These are phyloP conservation scores for Fusarium solani-melongenae DNA, from an alignment of 2,329 filamentous ascomycete genomes.

Conservation along the genomic window DNA sequence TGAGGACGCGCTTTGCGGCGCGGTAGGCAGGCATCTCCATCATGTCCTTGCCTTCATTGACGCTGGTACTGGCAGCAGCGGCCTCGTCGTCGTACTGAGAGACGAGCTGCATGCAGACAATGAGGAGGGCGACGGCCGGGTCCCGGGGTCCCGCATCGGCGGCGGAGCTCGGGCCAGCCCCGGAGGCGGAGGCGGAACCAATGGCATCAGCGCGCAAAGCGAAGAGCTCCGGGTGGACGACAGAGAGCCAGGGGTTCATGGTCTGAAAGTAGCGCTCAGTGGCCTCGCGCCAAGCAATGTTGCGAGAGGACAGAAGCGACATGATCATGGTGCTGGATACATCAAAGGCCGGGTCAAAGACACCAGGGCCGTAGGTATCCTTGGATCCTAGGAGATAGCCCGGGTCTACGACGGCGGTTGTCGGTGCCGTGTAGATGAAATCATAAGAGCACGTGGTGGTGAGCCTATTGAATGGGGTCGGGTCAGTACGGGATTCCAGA, in stretches of 20 bases:
- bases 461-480: constrained; percentile 29
- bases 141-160: constrained; percentile 34
- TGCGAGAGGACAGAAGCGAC: constrained; percentile 49
- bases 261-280: constrained; percentile 53
- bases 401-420: constrained; percentile 47
- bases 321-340: constrained; percentile 53
- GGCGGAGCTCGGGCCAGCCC: constrained; percentile 6
- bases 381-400: constrained; percentile 43
- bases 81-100: constrained; percentile 53
- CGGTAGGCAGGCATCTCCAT: constrained; percentile 54
- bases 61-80: constrained; percentile 38
- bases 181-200: constrained; percentile 7
- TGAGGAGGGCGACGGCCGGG: constrained; percentile 51
- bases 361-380: constrained; percentile 36
- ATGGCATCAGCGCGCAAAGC: constrained; percentile 42
- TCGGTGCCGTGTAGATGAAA: constrained; percentile 51
- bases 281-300: constrained; percentile 52
- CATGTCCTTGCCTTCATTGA: constrained; percentile 51
- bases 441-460: constrained; percentile 50
- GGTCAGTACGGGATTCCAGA: not conserved
- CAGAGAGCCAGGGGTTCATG: constrained; percentile 55
- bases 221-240: constrained; percentile 54
- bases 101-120: constrained; percentile 57
- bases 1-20: constrained; percentile 52
- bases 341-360: constrained; percentile 48